Percentiles rank a stretch among this genome's conserved stretches.
Conservation (phyloP, 805 yeast species). For the Grigorovia transvaalensis region DNA sequence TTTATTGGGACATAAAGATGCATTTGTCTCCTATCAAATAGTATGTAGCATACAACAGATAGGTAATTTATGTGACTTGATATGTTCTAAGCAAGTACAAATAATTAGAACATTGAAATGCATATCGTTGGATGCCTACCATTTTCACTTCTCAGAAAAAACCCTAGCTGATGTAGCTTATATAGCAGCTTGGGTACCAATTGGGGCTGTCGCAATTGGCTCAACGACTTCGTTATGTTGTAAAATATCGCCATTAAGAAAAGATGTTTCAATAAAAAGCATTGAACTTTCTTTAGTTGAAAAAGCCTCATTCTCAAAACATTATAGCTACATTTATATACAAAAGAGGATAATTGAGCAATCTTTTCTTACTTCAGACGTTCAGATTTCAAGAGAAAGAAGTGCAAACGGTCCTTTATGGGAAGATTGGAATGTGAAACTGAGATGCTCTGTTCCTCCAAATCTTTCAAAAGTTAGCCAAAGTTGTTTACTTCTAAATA, state of each 20-base stretch:
- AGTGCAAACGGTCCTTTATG: neutral
- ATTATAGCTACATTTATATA: slow-evolving; percentile 47
- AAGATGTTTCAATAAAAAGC: slow-evolving; percentile 72
- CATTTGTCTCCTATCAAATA: slow-evolving; percentile 58
- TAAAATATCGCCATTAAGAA: slow-evolving; percentile 64
- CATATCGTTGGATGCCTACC: slow-evolving; percentile 78
- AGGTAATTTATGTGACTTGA: slow-evolving; percentile 54
- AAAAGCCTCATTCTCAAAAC: slow-evolving; percentile 49
- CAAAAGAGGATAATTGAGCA: slow-evolving; percentile 52
- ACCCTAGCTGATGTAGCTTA: slow-evolving; percentile 94
- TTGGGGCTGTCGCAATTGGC: slow-evolving; percentile 86
- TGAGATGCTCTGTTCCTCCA: slow-evolving; percentile 56
- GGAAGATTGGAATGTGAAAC: slow-evolving; percentile 42
- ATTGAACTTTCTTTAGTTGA: slow-evolving; percentile 62
- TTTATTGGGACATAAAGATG: slow-evolving; percentile 81
- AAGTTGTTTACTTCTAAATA: slow-evolving; percentile 63
- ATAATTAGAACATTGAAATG: slow-evolving; percentile 80
- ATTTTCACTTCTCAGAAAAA: slow-evolving; percentile 87
- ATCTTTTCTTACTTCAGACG: too few relatives aligned
- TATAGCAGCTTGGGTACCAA: slow-evolving; percentile 75
- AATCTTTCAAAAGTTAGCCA: slow-evolving; percentile 71
- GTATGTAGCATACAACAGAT: slow-evolving; percentile 80
- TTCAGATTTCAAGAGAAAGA: neutral
- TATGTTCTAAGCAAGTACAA: slow-evolving; percentile 61
- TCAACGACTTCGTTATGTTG: slow-evolving; percentile 61